Evolutionary conservation across 2,329 filamentous ascomycete genomes (phyloP).

Genomic region (Aspergillus transmontanensis): DNA sequence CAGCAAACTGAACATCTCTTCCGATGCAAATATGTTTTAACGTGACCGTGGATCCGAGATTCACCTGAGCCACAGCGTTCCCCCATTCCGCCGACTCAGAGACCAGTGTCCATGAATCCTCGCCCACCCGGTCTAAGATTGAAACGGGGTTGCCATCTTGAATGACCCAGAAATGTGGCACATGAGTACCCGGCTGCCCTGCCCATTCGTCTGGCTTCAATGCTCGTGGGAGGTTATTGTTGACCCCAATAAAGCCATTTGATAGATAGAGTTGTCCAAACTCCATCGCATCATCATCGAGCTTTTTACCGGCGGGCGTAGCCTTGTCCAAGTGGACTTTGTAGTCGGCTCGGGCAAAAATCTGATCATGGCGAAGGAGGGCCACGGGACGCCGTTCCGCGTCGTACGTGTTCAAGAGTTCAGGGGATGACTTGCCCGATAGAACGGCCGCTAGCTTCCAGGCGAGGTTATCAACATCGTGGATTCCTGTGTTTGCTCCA

Average conservation of each 20-base stretch:
- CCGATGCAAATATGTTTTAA: constrained; percentile 17
- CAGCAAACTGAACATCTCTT: constrained; percentile 4
- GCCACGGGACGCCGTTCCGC: constrained; percentile 42
- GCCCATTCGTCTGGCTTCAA: constrained; percentile 27
- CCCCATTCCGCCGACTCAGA: constrained; percentile 14
- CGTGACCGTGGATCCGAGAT: constrained; percentile 12
- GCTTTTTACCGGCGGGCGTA: constrained; percentile 8
- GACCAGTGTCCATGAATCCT: constrained; percentile 13
- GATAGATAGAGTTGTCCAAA: constrained; percentile 27
- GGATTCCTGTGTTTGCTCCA: constrained; percentile 39
- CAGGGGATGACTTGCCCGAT: constrained; percentile 17
- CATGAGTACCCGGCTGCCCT: constrained; percentile 33
- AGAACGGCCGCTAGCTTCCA: constrained; percentile 47
- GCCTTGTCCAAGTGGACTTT: constrained; percentile 18
- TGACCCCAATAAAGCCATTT: constrained; percentile 22
- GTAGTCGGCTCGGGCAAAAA: constrained; percentile 28
- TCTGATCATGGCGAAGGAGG: constrained; percentile 26
- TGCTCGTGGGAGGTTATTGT: constrained; percentile 7
- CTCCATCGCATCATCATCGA: constrained; percentile 33
- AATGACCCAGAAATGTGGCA: constrained; percentile 36
- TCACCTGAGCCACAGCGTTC: constrained; percentile 29
- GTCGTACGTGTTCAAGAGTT: constrained; percentile 43
- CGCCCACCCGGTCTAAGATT: constrained; percentile 33
- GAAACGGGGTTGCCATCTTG: constrained; percentile 28
- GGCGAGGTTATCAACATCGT: constrained; percentile 46